Base-by-base conservation (phyloP, 495 filamentous ascomycete genomes). In the Aspergillus wentii region DNA sequence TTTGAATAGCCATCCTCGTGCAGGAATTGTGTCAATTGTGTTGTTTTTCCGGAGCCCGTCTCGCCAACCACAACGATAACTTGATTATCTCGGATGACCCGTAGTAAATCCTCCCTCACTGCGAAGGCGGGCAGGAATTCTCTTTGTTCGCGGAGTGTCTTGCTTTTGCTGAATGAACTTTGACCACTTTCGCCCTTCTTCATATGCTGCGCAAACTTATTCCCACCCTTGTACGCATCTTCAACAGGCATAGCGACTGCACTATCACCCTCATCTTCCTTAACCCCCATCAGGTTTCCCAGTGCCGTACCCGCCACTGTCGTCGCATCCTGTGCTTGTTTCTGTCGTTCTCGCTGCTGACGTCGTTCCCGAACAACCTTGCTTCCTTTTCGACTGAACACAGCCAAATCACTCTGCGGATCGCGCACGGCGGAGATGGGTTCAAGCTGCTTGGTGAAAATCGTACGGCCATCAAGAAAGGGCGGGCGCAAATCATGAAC, bases 391-490 rank as follows among this genome's bases (percentile, higher is more conserved):
- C 91, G 79, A 68, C 86, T 91, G 48, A 97, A 99, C 10, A 99
- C 87, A 7, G 94, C 94, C 94, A 99, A 95, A 52, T 99, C 94
- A 57, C 94, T 97, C 60, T 97, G 92, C 10, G 88, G 83, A 56
- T 99, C 94, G 10, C 83, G 75, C 9, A 99, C 83, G 7, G 94
- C 94, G 4, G 90, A 88, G 4, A 99, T 85, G 0, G 94, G 94
- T 33, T 97, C 94, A 31, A 97, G 62, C 64, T 99, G 94, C 59
- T 95, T 96, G 2, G 94, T 97, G 58, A 99, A 99, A 22, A 99
- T 82, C 35, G 78, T 95, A 37, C 86, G 79, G 11, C 94, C 94
- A 66, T 99, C 92, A 38, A 99, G 66, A 52, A 99, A 99, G 0
- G 94, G 94, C 9, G 94, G 94, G 41, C 85, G 87, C 2, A 99